Evolutionary conservation across 2,329 filamentous ascomycete genomes (phyloP).

Genomic region (Hirsutella rhossiliensis): DNA sequence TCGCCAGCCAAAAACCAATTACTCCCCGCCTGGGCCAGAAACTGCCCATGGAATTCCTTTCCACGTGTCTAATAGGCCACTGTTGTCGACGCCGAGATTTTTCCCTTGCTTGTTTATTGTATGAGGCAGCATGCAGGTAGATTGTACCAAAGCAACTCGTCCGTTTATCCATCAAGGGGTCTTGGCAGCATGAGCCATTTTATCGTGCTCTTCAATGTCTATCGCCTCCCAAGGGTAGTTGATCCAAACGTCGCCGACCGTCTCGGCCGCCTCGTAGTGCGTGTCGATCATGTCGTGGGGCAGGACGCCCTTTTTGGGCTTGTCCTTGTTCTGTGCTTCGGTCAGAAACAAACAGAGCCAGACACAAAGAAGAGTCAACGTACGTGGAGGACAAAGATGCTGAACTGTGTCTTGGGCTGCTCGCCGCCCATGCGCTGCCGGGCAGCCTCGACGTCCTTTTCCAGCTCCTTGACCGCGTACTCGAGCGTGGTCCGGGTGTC

Average conservation of each 20-base stretch:
- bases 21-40: too few relatives aligned
- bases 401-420: conserved; percentile 66
- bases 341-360: not conserved
- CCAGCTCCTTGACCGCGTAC: conserved; percentile 82
- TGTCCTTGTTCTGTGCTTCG: conserved; percentile 74
- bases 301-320: conserved; percentile 81
- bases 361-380: conserved; percentile 19
- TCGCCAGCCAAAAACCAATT: too few relatives aligned
- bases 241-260: conserved; percentile 92
- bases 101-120: too few relatives aligned
- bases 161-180: conserved; percentile 2
- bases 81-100: too few relatives aligned
- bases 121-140: too few relatives aligned
- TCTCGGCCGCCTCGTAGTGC: conserved; percentile 75
- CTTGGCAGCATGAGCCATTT: conserved; percentile 40
- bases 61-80: too few relatives aligned
- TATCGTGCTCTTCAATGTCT: conserved; percentile 88
- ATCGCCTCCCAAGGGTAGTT: conserved; percentile 97
- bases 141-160: not conserved
- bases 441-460: conserved; percentile 86
- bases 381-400: conserved; percentile 90
- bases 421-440: conserved; percentile 58
- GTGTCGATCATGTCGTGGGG: conserved; percentile 66
- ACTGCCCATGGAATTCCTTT: too few relatives aligned
- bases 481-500: conserved; percentile 90